Percentiles rank a stretch among this genome's conserved stretches.
phyloP scores from a whole-genome alignment of 2,329 filamentous ascomycete genomes.

The Botryotinia calthae region DNA sequence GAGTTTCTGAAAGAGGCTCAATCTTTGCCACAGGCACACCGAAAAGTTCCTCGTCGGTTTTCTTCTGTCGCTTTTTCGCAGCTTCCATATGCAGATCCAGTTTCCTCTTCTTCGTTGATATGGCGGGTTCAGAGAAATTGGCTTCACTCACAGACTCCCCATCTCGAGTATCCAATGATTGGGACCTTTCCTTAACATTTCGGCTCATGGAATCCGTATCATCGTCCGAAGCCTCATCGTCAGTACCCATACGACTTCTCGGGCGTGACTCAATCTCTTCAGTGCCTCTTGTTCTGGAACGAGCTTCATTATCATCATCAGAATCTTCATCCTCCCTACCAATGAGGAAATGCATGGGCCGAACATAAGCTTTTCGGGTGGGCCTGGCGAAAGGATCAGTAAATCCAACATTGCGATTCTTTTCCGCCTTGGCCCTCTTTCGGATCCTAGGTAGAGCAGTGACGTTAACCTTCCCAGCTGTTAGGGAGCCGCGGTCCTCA shows the following conservation, averaged over 20 bases:
- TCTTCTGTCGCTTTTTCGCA: conserved; percentile 76
- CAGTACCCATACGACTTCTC: conserved; percentile 68
- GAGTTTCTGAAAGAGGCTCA: conserved; percentile 44
- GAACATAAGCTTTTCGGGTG: conserved; percentile 63
- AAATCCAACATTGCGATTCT: conserved; percentile 61
- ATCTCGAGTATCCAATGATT: conserved; percentile 49
- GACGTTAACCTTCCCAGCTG: conserved; percentile 55
- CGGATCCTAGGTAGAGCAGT: conserved; percentile 71
- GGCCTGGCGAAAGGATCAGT: conserved; percentile 64
- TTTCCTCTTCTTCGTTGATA: conserved; percentile 67
- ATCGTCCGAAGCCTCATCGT: conserved; percentile 48
- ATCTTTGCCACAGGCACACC: conserved; percentile 57
- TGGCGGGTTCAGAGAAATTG: conserved; percentile 61
- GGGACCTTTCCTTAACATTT: conserved; percentile 26
- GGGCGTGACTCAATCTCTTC: conserved; percentile 83
- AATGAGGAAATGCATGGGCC: conserved; percentile 76
- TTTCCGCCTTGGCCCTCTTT: conserved; percentile 48
- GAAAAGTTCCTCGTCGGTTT: conserved; percentile 75
- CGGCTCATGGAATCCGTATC: conserved; percentile 30
- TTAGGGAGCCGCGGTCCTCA: conserved; percentile 51
- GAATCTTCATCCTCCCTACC: conserved; percentile 71
- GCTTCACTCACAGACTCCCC: conserved; percentile 70
- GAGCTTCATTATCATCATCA: conserved; percentile 71
- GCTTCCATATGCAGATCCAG: conserved; percentile 66
- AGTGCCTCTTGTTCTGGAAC: conserved; percentile 69